These are phyloP conservation scores for Dactylorhiza incarnata DNA, from an alignment of 106 monocot species.

Conservation along the genomic window DNA sequence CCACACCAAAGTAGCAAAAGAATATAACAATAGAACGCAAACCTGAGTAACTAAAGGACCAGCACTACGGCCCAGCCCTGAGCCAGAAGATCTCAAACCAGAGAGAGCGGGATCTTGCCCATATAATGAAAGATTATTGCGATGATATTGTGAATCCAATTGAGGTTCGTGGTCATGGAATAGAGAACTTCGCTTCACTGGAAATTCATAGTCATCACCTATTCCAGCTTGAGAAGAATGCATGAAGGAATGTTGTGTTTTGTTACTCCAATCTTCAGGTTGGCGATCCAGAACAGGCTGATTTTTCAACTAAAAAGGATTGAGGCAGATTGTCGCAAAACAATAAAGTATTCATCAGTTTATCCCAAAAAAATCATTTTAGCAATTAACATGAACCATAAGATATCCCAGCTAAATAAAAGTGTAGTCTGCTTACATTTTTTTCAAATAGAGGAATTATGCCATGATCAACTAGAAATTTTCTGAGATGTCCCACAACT, in stretches of 20 bases:
- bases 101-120: conserved; percentile 75
- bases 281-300: conserved; percentile 34
- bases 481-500: conserved; percentile 64
- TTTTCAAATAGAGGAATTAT: conserved; percentile 80
- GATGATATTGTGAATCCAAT: conserved; percentile 10
- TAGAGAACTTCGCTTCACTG: conserved; percentile 47
- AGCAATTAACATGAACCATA: too few relatives aligned
- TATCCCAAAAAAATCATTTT: background rate
- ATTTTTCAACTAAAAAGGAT: conserved; percentile 12
- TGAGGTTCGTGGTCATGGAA: conserved; percentile 43
- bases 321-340: background rate
- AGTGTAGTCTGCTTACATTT: conserved; percentile 37
- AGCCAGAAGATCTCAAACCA: conserved; percentile 45
- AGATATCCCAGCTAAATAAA: background rate
- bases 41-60: conserved; percentile 85
- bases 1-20: background rate
- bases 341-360: background rate
- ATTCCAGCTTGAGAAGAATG: conserved; percentile 22
- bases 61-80: conserved; percentile 38
- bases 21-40: background rate
- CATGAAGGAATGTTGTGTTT: conserved; percentile 30
- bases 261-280: conserved; percentile 39
- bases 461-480: conserved; percentile 90
- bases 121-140: conserved; percentile 52
- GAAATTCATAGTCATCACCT: conserved; percentile 43